Evolutionary conservation across 495 filamentous ascomycete species (phyloP).

Genomic region (Penicillium flavigenum): DNA sequence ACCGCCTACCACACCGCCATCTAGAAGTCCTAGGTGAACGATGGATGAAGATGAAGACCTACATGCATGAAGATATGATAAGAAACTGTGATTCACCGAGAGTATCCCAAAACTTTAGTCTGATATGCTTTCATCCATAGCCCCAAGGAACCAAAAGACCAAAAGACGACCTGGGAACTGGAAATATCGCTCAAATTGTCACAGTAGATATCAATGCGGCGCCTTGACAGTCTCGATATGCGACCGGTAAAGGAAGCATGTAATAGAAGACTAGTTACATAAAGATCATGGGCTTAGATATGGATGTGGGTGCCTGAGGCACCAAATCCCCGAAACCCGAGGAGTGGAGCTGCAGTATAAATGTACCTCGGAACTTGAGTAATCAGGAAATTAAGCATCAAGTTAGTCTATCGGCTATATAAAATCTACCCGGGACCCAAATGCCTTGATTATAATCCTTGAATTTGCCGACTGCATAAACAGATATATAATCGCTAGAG

Average conservation of each 20-base stretch:
- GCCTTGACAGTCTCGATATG: background rate
- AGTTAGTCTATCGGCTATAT: background rate
- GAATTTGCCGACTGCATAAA: background rate
- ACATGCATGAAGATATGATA: background rate
- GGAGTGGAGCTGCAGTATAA: background rate
- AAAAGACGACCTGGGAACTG: background rate
- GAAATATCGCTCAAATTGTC: background rate
- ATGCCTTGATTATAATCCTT: constrained; percentile 7
- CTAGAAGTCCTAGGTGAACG: background rate
- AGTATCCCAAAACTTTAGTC: background rate
- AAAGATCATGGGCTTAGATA: background rate
- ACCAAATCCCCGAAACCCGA: background rate
- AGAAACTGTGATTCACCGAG: background rate
- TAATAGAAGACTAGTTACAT: background rate
- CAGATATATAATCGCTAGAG: background rate
- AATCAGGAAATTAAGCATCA: constrained; percentile 14
- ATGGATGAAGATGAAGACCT: background rate
- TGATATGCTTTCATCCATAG: background rate
- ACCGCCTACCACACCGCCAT: constrained; percentile 5
- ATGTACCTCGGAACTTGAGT: constrained; percentile 14
- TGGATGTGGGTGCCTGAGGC: background rate
- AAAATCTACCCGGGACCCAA: background rate
- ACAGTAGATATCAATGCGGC: background rate
- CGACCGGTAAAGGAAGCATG: background rate
- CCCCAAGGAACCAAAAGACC: background rate